Conservation (phyloP, 805 yeast species). For the Candida xyloterini region DNA sequence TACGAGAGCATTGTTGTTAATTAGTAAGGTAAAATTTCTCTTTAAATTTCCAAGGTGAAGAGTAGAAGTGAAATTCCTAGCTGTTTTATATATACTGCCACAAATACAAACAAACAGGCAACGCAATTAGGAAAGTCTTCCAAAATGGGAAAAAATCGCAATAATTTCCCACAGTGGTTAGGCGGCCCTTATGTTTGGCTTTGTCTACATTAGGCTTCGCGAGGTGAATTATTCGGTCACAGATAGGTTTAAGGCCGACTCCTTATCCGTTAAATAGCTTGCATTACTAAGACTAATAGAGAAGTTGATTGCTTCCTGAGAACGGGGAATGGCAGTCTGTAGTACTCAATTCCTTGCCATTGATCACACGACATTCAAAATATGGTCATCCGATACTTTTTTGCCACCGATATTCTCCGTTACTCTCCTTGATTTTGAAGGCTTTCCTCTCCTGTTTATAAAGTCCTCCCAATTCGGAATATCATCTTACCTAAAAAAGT, state of each 20-base stretch:
- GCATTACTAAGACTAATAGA: conserved; percentile 2
- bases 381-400: neutral
- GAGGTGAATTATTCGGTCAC: neutral
- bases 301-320: neutral
- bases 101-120: conserved; percentile 11
- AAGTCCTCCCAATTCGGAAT: conserved; percentile 13
- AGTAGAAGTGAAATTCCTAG: conserved; percentile 7
- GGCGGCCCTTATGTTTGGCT: conserved; percentile 21
- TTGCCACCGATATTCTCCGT: too few relatives aligned
- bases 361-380: neutral
- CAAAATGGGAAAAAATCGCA: conserved; percentile 14
- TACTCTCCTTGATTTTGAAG: neutral
- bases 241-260: neutral
- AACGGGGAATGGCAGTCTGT: neutral
- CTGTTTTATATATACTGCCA: conserved; percentile 11
- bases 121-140: conserved; percentile 9
- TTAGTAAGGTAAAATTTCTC: conserved; percentile 10
- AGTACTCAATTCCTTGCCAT: neutral
- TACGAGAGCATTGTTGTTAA: conserved; percentile 46
- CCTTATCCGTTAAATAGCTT: conserved; percentile 7
- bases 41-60: conserved; percentile 8
- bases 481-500: conserved; percentile 10
- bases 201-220: conserved; percentile 14
- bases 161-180: conserved; percentile 13
- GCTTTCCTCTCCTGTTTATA: conserved; percentile 5